A percentile compares a stretch with the other conserved stretches of the same genome.
phyloP scores from a whole-genome alignment of 1,139 yeast species.

The Blastobotrys indianensis region DNA sequence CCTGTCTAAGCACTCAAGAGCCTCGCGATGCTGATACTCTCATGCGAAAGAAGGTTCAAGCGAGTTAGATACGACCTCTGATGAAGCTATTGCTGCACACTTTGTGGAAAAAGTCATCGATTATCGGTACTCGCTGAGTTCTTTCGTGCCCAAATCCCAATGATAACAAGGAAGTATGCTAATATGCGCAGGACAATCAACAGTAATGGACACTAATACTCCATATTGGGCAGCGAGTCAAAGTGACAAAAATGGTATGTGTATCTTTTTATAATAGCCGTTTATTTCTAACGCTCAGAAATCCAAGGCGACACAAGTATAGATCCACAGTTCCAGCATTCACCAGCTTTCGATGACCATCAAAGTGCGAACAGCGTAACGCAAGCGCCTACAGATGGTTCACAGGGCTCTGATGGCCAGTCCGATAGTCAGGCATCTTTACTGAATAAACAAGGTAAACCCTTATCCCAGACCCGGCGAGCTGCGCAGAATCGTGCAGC shows the following conservation, averaged over 20 bases:
- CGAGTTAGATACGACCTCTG: no score
- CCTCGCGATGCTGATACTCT: no score
- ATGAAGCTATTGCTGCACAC: no score
- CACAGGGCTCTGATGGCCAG: background rate
- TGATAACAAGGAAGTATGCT: no score
- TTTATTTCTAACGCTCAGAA: background rate
- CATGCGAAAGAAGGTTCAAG: no score
- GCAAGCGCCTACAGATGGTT: background rate
- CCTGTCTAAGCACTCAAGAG: no score
- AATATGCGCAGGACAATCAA: background rate
- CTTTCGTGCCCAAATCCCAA: no score
- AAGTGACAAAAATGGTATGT: background rate
- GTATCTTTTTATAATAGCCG: background rate
- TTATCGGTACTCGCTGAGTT: no score
- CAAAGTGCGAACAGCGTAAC: background rate
- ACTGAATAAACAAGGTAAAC: conserved; percentile 38
- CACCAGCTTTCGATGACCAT: background rate
- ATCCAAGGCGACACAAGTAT: background rate
- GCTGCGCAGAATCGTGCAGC: conserved; percentile 89
- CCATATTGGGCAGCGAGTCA: background rate
- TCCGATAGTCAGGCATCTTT: background rate
- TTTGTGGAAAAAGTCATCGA: no score
- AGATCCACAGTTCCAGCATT: conserved; percentile 7
- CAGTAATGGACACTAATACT: background rate
- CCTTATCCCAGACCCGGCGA: conserved; percentile 62